Percentiles rank a stretch among this genome's conserved stretches.
phyloP scores from a whole-genome alignment of 495 filamentous ascomycete genomes.

The Cairneyella variabilis region DNA sequence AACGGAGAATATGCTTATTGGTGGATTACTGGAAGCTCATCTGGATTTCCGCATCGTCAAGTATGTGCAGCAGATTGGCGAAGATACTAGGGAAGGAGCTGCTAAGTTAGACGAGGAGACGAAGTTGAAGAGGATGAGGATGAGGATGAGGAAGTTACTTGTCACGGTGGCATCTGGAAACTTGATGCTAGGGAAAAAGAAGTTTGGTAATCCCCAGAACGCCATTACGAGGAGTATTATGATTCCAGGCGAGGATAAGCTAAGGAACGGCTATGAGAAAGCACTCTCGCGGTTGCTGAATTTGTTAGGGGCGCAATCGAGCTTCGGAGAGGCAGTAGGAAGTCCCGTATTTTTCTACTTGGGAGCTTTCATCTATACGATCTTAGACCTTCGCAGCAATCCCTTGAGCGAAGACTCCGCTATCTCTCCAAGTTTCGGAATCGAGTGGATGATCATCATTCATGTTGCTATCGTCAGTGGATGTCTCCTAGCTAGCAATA shows the following conservation, averaged over 20 bases:
- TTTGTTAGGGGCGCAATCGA: slow-evolving; percentile 14
- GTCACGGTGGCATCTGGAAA: slow-evolving; percentile 15
- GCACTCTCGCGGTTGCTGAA: slow-evolving; percentile 10
- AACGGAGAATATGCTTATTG: slow-evolving; percentile 15
- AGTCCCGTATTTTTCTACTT: slow-evolving; percentile 44
- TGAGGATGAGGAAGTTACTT: slow-evolving; percentile 10
- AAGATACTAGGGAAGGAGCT: neutral
- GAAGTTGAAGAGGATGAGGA: too few species aligned
- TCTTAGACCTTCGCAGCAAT: slow-evolving; percentile 32
- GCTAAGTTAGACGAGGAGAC: slow-evolving; percentile 6
- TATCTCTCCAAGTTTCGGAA: slow-evolving; percentile 8
- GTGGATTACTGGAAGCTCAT: slow-evolving; percentile 12
- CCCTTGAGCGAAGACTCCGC: slow-evolving; percentile 38
- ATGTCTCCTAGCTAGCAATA: slow-evolving; percentile 29
- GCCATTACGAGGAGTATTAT: slow-evolving; percentile 8
- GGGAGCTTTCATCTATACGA: slow-evolving; percentile 40
- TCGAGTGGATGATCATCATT: slow-evolving; percentile 24
- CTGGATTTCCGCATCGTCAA: slow-evolving; percentile 13
- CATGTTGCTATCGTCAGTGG: slow-evolving; percentile 28
- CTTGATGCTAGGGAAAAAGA: slow-evolving; percentile 4
- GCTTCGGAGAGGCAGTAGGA: slow-evolving; percentile 43
- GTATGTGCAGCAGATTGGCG: slow-evolving; percentile 2
- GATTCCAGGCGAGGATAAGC: slow-evolving; percentile 1
- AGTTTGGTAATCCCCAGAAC: neutral
- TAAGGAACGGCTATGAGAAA: slow-evolving; percentile 6